Evolutionary conservation across 2,329 filamentous ascomycete genomes (phyloP), one percentile per base, ranked within the genome.

Genomic region (Ophiocordyceps robertsii): DNA sequence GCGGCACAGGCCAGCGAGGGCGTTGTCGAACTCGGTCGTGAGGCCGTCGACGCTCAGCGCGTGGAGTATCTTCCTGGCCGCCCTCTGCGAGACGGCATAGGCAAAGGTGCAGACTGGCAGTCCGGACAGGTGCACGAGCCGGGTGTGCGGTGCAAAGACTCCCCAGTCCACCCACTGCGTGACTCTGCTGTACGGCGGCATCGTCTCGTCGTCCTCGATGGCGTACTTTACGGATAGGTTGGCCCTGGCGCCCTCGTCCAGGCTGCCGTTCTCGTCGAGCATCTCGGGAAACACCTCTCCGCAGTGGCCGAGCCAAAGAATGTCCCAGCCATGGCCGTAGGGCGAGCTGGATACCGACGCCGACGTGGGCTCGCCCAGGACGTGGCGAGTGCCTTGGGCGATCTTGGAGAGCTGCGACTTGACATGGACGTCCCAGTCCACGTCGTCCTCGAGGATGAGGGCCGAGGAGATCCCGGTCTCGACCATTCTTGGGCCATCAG

Each of bases 261-360:
- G 40, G 45, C 44, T 13, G 19, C 14, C 30, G 40, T 56, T 47
- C 38, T 53, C 50, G 12, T 52, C 47, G 10, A 56, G 46, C 29
- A 49, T 39, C 43, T 53, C 37, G 48, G 56, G 44, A 55, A 59
- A 41, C 47, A 48, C 51, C 53, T 59, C 17, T 60, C 64, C 44
- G 64, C 71, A 50, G 45, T 69, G 66, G 13, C 70, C 70, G 2
- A 70, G 54, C 68, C 68, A 72, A 5, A 73, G 58, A 8, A 72
- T 44, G 43, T 73, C 69, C 70, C 69, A 73, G 43, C 64, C 53
- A 42, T 66, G 63, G 12, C 70, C 67, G 44, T 71, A 69, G 0
- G 69, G 65, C 1, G 65, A 66, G 11, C 45, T 21, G 11, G 47
- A 42, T 1, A 21, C 24, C 17, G 6, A 14, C 14, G 39, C 24